Evolutionary conservation across 441 rosid species (phyloP).

Genomic region (Populus hybrid): DNA sequence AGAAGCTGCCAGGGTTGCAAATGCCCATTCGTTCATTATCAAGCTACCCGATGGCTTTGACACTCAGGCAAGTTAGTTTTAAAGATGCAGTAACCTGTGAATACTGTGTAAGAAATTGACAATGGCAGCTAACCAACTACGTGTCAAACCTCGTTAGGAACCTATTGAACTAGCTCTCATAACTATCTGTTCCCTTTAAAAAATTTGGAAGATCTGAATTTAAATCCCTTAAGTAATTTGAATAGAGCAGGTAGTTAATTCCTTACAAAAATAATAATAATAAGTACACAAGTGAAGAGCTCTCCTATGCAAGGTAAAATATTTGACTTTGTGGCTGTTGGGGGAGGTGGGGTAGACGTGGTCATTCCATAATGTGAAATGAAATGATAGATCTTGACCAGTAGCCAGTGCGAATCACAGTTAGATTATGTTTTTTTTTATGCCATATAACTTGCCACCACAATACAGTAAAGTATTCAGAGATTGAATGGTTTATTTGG

Average conservation of each 20-base stretch:
- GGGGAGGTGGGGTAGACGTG: constrained; percentile 39
- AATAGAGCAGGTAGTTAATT: not conserved
- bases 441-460: constrained; percentile 20
- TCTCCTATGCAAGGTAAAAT: constrained; percentile 12
- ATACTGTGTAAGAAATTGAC: constrained; percentile 4
- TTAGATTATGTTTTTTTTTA: constrained; percentile 21
- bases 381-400: constrained; percentile 49
- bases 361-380: constrained; percentile 34
- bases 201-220: not conserved
- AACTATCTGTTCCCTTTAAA: not conserved
- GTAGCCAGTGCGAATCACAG: constrained; percentile 26
- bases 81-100: not conserved
- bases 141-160: not conserved
- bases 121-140: not conserved
- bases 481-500: constrained; percentile 35
- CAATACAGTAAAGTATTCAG: not conserved
- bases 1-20: constrained; percentile 99
- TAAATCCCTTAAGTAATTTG: constrained; percentile 8
- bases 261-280: not conserved
- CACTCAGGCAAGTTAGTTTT: constrained; percentile 66
- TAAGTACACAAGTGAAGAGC: constrained; percentile 2
- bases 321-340: constrained; percentile 35
- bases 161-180: not conserved
- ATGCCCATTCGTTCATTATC: constrained; percentile 93
- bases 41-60: constrained; percentile 95